A percentile compares a stretch with the other conserved stretches of the same genome.
Evolutionary conservation across 768 basidiomycete species (phyloP).

Genomic region (Termitomyces sp.): DNA sequence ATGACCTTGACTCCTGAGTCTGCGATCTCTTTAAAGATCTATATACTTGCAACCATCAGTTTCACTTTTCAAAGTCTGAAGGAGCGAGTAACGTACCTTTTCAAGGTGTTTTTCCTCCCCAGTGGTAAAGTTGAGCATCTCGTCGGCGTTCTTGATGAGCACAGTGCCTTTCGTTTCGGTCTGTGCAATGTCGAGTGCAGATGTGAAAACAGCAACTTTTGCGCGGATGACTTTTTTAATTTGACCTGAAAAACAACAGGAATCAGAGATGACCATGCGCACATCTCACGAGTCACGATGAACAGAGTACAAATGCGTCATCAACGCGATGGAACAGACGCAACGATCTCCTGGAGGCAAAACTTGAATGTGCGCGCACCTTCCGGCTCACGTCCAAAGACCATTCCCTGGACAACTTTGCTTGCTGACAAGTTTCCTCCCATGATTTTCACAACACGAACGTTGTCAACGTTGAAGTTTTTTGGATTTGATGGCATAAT

Average conservation of each 20-base stretch:
- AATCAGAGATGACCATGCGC: background rate
- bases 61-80: constrained; percentile 18
- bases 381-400: constrained; percentile 94
- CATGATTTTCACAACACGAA: constrained; percentile 98
- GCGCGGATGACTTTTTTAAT: constrained; percentile 79
- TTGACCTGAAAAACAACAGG: constrained; percentile 40
- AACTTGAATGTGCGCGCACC: constrained; percentile 43
- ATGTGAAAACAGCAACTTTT: constrained; percentile 95
- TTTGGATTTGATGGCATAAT: constrained; percentile 87
- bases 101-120: constrained; percentile 97
- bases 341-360: background rate
- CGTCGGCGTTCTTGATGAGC: constrained; percentile 88
- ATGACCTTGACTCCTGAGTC: background rate
- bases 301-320: background rate
- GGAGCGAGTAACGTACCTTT: constrained; percentile 43
- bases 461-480: constrained; percentile 97
- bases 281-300: background rate
- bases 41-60: background rate
- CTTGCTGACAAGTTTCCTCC: constrained; percentile 84
- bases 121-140: constrained; percentile 94
- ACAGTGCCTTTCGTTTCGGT: constrained; percentile 99
- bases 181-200: constrained; percentile 84
- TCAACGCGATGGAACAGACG: background rate
- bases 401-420: constrained; percentile 94
- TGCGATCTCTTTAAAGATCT: background rate